A percentile compares a stretch with the other conserved stretches of the same genome.
Conservation (phyloP, 768 basidiomycete species). For the Galerina marginata region DNA sequence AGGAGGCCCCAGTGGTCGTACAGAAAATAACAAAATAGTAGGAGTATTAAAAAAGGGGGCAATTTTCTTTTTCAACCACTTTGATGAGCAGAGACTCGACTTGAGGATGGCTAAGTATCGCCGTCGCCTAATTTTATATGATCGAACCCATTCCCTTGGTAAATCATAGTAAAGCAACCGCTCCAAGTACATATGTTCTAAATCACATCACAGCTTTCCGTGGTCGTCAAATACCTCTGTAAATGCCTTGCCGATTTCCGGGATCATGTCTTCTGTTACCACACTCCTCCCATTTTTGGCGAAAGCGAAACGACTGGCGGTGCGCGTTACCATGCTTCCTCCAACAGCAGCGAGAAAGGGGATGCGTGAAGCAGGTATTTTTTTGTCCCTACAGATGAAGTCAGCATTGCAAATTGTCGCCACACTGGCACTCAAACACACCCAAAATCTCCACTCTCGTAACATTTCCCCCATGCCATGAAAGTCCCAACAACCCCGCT, state of each 20-base stretch:
- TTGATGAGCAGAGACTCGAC: no score
- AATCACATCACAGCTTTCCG: conserved; percentile 8
- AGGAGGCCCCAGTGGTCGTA: no score
- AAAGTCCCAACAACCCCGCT: conserved; percentile 88
- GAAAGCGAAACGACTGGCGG: conserved; percentile 80
- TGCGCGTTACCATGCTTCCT: conserved; percentile 88
- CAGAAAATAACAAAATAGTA: no score
- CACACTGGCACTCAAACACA: conserved; percentile 36
- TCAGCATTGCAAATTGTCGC: background rate
- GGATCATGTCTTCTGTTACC: conserved; percentile 81
- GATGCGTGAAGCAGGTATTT: conserved; percentile 64
- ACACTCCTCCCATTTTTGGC: conserved; percentile 76
- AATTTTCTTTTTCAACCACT: no score
- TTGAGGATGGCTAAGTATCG: no score
- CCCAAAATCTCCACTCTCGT: conserved; percentile 85
- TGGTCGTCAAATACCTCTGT: conserved; percentile 67
- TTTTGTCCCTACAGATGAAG: conserved; percentile 49
- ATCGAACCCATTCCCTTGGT: background rate
- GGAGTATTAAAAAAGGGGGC: no score
- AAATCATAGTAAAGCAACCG: background rate
- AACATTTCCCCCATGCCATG: conserved; percentile 95
- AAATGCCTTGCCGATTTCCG: conserved; percentile 72
- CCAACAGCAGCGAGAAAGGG: conserved; percentile 87
- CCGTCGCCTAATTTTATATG: no score
- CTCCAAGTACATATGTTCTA: background rate